Evolutionary conservation across 2,329 filamentous ascomycete species (phyloP), one percentile per base, ranked within the genome.

Genomic region (Drechslera avenae): DNA sequence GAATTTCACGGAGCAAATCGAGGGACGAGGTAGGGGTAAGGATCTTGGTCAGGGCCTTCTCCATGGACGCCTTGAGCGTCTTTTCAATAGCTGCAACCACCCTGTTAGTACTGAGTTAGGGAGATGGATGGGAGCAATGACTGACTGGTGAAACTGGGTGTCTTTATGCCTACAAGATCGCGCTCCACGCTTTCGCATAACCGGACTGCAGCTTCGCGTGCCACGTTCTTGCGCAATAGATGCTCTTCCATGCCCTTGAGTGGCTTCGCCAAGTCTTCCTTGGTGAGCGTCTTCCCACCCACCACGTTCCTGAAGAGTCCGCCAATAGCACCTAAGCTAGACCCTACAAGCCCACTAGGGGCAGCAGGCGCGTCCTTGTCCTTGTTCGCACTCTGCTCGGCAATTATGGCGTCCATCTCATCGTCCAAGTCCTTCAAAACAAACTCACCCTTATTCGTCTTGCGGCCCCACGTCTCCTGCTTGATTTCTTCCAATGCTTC

Each of bases 231-330:
- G 76, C 88, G 87, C 52, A 99, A 77, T 5, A 99, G 80, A 72
- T 97, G 93, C 50, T 96, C 91, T 71, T 97, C 91, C 91, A 99
- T 97, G 26, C 88, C 89, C 75, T 93, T 94, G 78, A 99, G 86
- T 2, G 94, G 90, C 73, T 95, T 96, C 56, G 91, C 88, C 17
- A 99, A 82, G 67, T 97, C 93, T 59, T 89, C 85, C 72, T 91
- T 90, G 1, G 91, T 95, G 66, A 99, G 78, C 0, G 88, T 90
- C 79, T 97, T 97, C 57, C 95, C 94, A 46, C 94, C 94, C 0
- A 99, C 88, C 32, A 99, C 88, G 69, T 97, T 97, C 60, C 91
- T 86, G 79, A 99, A 96, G 49, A 97, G 83, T 14, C 91, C 90
- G 46, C 90, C 87, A 57, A 97, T 89, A 12, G 90, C 89, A 69